Percentiles rank a stretch among this genome's conserved stretches.
These are phyloP conservation scores for Bipolaris oryzae DNA, from an alignment of 2,329 filamentous ascomycete species.

Conservation along the genomic window DNA sequence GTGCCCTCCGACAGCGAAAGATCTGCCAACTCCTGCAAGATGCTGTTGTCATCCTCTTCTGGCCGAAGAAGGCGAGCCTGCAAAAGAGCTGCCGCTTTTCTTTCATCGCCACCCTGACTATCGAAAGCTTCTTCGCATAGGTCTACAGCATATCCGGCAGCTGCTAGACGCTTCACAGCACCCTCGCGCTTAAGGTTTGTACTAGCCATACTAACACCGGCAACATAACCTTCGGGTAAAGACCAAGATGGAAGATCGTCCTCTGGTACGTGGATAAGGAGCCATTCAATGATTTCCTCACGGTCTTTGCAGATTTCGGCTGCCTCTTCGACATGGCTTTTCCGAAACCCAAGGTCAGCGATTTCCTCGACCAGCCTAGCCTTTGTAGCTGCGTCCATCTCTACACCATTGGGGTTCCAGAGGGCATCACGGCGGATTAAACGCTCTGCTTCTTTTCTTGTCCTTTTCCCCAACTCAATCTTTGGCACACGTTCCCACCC, in stretches of 20 bases:
- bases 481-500: conserved; percentile 86
- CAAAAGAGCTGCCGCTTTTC: conserved; percentile 76
- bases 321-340: conserved; percentile 87
- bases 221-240: conserved; percentile 87
- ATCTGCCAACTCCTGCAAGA: conserved; percentile 42
- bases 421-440: conserved; percentile 77
- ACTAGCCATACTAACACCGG: conserved; percentile 84
- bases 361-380: conserved; percentile 73
- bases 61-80: conserved; percentile 69
- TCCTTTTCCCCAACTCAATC: conserved; percentile 88
- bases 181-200: conserved; percentile 81
- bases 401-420: conserved; percentile 83
- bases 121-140: conserved; percentile 81
- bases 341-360: conserved; percentile 80
- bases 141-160: conserved; percentile 84
- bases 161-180: conserved; percentile 78
- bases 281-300: conserved; percentile 93
- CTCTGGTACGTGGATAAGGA: conserved; percentile 94
- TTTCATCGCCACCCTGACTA: conserved; percentile 72
- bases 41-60: conserved; percentile 36
- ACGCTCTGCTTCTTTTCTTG: conserved; percentile 77
- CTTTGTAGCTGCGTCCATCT: conserved; percentile 65
- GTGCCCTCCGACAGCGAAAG: conserved; percentile 49
- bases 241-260: conserved; percentile 95
- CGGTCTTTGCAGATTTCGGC: conserved; percentile 85